phyloP scores from a whole-genome alignment of 2,329 filamentous ascomycete genomes.

The Xylariaceae sp. region DNA sequence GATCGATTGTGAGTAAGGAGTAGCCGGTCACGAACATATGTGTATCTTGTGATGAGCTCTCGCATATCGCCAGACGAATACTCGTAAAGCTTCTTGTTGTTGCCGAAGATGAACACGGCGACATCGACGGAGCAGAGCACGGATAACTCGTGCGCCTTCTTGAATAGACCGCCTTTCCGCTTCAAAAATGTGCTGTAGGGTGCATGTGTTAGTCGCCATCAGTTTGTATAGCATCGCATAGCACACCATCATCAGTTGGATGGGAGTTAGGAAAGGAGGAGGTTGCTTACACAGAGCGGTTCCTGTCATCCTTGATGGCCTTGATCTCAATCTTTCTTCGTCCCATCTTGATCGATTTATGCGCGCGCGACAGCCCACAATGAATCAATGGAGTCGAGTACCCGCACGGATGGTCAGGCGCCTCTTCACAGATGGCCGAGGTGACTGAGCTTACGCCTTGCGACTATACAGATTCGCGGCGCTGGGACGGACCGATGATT shows the following conservation, averaged over 20 bases:
- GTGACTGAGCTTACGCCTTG: not conserved
- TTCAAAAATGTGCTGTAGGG: constrained; percentile 87
- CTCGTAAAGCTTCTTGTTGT: constrained; percentile 99
- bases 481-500: constrained; percentile 22
- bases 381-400: constrained; percentile 4
- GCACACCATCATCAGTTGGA: not conserved
- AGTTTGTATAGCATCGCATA: not conserved
- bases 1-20: not conserved
- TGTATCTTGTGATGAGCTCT: constrained; percentile 85
- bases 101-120: constrained; percentile 97
- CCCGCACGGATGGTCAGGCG: constrained; percentile 15
- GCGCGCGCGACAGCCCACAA: constrained; percentile 3
- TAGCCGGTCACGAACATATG: constrained; percentile 73
- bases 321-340: constrained; percentile 99
- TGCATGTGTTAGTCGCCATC: constrained; percentile 29
- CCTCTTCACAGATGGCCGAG: constrained; percentile 21
- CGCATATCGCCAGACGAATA: constrained; percentile 95
- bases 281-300: constrained; percentile 87
- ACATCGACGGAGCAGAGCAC: constrained; percentile 98
- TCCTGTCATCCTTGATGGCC: constrained; percentile 97
- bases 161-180: constrained; percentile 97
- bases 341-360: constrained; percentile 70
- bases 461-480: constrained; percentile 22
- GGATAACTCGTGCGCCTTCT: constrained; percentile 98
- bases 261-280: not conserved